Evolutionary conservation across 352 stramenopile species (phyloP), one percentile per base, ranked within the genome.

Genomic region (Thraustotheca clavata): DNA sequence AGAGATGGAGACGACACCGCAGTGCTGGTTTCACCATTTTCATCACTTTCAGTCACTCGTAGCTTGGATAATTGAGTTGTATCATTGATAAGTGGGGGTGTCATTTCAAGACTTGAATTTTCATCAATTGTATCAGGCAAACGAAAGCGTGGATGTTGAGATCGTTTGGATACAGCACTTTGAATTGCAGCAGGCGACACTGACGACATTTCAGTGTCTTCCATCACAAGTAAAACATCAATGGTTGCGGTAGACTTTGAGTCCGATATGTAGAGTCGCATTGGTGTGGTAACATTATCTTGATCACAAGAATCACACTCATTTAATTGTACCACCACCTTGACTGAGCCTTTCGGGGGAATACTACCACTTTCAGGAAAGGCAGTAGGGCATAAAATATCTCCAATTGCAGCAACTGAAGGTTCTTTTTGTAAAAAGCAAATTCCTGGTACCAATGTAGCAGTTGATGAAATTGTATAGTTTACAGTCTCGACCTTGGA

Each of bases 251-350:
- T 9, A 26, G 57, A 65, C 22, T 55, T 18, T 24, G 36, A 29
- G 27, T 65, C 57, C 27, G 41, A 46, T 14, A 65, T 46, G 18
- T 41, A 35, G 12, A 65, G 35, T 14, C 34, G 57, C 57, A 65
- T 65, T 22, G 38, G 29, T n/a, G 20, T 34, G 38, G 39, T 33
- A 31, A 35, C 24, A 8, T 22, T 12, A 8, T 5, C 22, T 26
- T 8, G 38, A 6, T 2, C 20, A 14, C n/a, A 6, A n/a, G 18
- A 46, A 1, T 16, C 14, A 34, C 49, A 72, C 76, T 93, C 83
- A 71, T 93, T 83, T 32, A 95, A 71, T 27, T 77, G 76, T 40
- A 95, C 86, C 3, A 73, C 79, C 38, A 95, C 76, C 72, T 93
- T 90, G 38, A 89, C 69, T 2, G 80, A 86, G 38, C 91, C 82